Conservation (phyloP, 441 rosid genomes). For the Euphorbia celastroides region DNA sequence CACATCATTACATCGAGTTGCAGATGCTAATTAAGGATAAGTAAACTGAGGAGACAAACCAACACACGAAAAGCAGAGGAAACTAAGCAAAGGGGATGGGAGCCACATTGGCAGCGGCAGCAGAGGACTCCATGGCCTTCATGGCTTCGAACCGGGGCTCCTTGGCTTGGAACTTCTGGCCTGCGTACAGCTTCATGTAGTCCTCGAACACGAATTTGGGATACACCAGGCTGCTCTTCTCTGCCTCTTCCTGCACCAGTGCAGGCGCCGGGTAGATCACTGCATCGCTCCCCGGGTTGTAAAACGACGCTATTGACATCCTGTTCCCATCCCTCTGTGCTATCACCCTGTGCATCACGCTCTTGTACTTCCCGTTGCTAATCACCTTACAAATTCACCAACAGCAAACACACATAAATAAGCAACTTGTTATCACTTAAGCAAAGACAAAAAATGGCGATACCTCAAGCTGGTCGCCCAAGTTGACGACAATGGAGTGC, state of each 20-base stretch:
- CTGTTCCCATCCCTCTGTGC: slow-evolving; percentile 68
- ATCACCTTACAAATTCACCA: no score
- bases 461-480: slow-evolving; percentile 95
- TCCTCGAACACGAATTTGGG: slow-evolving; percentile 84
- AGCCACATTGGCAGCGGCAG: no score
- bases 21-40: no score
- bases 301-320: slow-evolving; percentile 94
- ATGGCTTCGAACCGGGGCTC: slow-evolving; percentile 91
- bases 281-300: slow-evolving; percentile 86
- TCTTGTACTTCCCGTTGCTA: slow-evolving; percentile 41
- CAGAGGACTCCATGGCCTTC: no score
- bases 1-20: no score
- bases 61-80: no score
- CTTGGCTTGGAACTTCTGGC: slow-evolving; percentile 75
- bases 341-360: slow-evolving; percentile 54
- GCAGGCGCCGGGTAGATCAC: slow-evolving; percentile 78
- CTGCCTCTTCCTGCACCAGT: slow-evolving; percentile 33
- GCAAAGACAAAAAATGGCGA: no score
- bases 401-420: no score
- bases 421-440: no score
- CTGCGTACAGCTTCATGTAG: slow-evolving; percentile 82
- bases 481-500: slow-evolving; percentile 88
- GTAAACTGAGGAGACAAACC: no score
- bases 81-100: no score
- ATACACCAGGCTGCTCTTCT: slow-evolving; percentile 36